These are phyloP conservation scores for Cystobasidiaceae sp. DNA, from an alignment of 1,284 basidiomycete species.

Conservation along the genomic window DNA sequence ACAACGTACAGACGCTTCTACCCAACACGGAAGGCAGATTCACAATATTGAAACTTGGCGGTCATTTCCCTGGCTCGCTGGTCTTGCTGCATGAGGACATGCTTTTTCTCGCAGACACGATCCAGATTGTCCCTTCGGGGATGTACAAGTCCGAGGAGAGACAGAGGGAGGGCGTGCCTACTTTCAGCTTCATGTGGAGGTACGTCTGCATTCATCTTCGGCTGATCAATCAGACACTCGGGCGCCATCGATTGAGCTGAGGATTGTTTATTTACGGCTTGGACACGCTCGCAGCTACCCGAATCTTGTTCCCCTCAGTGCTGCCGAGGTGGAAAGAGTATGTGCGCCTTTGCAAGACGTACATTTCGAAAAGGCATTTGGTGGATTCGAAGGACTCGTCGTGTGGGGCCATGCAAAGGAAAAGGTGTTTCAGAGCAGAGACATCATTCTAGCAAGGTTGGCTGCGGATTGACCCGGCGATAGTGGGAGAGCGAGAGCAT, in stretches of 20 bases:
- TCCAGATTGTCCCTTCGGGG: conserved; percentile 35
- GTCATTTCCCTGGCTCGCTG: conserved; percentile 36
- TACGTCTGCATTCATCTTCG: no score
- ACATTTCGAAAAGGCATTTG: conserved; percentile 35
- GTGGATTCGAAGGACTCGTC: conserved; percentile 36
- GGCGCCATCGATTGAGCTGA: no score
- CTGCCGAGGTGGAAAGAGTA: conserved; percentile 26
- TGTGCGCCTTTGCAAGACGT: conserved; percentile 35
- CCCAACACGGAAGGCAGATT: no score
- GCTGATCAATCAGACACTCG: no score
- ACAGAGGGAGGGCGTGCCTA: conserved; percentile 30
- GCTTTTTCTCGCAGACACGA: conserved; percentile 36
- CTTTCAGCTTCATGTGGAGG: conserved; percentile 36
- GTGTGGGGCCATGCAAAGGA: conserved; percentile 36
- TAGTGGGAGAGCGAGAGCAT: no score
- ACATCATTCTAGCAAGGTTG: no score
- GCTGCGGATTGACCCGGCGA: no score
- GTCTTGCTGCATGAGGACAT: conserved; percentile 34
- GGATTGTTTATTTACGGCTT: no score
- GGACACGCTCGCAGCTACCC: no score
- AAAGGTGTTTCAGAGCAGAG: conserved; percentile 35
- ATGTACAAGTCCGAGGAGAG: conserved; percentile 31
- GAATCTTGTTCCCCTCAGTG: conserved; percentile 36
- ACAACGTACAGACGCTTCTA: conserved; percentile 7
- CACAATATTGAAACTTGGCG: no score